A percentile compares a stretch with the other conserved stretches of the same genome.
These are phyloP conservation scores for Colletotrichum lindemuthianum DNA, from an alignment of 2,329 filamentous ascomycete species.

Conservation along the genomic window DNA sequence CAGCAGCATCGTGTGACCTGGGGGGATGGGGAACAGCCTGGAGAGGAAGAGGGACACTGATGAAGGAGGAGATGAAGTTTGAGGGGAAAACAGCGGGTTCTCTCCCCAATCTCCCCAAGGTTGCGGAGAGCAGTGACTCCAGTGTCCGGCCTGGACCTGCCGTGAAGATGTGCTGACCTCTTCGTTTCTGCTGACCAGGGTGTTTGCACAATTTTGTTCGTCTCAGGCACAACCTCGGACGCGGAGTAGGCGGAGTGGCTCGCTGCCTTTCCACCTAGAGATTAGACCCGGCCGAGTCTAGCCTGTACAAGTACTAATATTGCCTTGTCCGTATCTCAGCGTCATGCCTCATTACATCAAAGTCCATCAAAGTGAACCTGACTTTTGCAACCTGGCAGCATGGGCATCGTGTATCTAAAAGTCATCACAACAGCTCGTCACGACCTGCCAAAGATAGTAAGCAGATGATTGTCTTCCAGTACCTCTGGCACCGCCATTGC, in stretches of 20 bases:
- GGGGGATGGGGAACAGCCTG: conserved; percentile 3
- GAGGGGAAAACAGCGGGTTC: conserved; percentile 23
- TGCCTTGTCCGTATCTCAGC: too few relatives aligned
- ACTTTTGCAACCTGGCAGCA: too few relatives aligned
- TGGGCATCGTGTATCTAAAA: background rate
- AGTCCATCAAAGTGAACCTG: too few relatives aligned
- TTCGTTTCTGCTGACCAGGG: conserved; percentile 1
- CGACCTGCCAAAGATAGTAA: too few relatives aligned
- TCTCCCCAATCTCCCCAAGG: background rate
- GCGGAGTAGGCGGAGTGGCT: conserved; percentile 10
- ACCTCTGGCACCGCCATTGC: too few relatives aligned
- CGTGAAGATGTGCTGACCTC: too few relatives aligned
- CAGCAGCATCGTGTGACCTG: conserved; percentile 1
- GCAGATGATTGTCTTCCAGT: too few relatives aligned
- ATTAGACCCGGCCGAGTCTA: too few relatives aligned
- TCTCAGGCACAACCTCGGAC: background rate
- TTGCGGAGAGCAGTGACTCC: conserved; percentile 10
- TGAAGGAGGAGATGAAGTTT: conserved; percentile 3
- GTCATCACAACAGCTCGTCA: background rate
- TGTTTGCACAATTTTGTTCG: background rate
- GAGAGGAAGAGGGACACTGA: conserved; percentile 5
- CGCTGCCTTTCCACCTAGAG: background rate
- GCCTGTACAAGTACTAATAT: too few relatives aligned
- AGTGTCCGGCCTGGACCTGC: too few relatives aligned
- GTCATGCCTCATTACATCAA: too few relatives aligned